Evolutionary conservation across 352 stramenopile species (phyloP).

Genomic region (Globisporangium emineosum): DNA sequence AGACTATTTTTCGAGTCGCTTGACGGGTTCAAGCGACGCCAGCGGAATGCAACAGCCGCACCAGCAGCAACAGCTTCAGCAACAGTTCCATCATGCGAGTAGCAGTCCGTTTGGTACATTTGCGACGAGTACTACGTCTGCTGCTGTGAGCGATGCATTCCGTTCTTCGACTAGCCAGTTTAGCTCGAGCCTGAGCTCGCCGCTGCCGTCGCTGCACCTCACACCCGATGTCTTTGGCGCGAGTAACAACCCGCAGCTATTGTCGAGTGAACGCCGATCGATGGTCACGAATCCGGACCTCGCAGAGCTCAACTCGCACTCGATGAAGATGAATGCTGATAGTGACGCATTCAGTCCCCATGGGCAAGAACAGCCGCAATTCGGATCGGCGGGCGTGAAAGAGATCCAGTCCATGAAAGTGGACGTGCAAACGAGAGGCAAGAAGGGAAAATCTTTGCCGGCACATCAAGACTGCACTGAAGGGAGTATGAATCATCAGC

Average conservation of each 20-base stretch:
- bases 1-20: conserved; percentile 4
- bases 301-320: conserved; percentile 69
- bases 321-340: conserved; percentile 43
- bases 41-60: conserved; percentile 2
- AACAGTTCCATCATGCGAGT: background rate
- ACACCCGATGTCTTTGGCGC: conserved; percentile 22
- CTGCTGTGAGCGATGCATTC: conserved; percentile 17
- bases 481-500: conserved; percentile 9
- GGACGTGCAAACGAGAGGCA: conserved; percentile 29
- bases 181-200: conserved; percentile 22
- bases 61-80: background rate
- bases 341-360: background rate
- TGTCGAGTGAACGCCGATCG: conserved; percentile 7
- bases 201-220: conserved; percentile 27
- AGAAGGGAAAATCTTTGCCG: conserved; percentile 14
- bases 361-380: background rate
- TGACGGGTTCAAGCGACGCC: conserved; percentile 4
- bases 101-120: conserved; percentile 10
- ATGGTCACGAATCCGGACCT: conserved; percentile 44
- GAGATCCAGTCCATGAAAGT: conserved; percentile 22
- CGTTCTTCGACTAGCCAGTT: conserved; percentile 22
- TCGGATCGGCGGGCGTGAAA: background rate
- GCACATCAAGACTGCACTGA: background rate
- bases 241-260: conserved; percentile 4
- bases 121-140: background rate